Percentiles rank a stretch among this genome's conserved stretches.
phyloP scores from a whole-genome alignment of 257 asterid species.

The Primulina eburnea region DNA sequence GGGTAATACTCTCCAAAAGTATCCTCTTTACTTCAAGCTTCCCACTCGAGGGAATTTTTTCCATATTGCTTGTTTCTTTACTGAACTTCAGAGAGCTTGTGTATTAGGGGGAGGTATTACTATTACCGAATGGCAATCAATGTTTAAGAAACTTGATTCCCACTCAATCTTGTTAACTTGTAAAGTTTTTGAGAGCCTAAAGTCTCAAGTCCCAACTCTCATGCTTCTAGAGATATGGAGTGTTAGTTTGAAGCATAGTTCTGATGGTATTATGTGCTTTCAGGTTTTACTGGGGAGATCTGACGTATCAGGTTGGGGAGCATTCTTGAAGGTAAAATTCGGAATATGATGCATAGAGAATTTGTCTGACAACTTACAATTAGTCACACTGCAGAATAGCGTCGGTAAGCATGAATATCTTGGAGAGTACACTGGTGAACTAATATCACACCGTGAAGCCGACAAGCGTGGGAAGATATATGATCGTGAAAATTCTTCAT shows the following conservation, averaged over 20 bases:
- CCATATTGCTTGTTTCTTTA: conserved; percentile 8
- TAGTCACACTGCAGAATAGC: conserved; percentile 58
- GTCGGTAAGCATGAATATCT: conserved; percentile 90
- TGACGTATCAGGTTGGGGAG: conserved; percentile 98
- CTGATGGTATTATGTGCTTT: conserved; percentile 17
- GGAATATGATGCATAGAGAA: conserved; percentile 5
- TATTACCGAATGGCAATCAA: conserved; percentile 6
- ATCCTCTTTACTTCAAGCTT: conserved; percentile 17
- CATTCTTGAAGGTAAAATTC: conserved; percentile 82
- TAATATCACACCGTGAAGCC: conserved; percentile 95
- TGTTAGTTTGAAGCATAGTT: conserved; percentile 4
- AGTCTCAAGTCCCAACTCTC: not conserved
- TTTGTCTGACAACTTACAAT: conserved; percentile 25
- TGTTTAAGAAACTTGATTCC: not conserved
- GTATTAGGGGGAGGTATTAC: conserved; percentile 1
- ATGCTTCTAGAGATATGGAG: not conserved
- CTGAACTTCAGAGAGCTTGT: conserved; percentile 3
- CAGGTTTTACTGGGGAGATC: conserved; percentile 94
- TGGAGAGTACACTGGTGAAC: conserved; percentile 97
- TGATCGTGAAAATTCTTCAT: conserved; percentile 91
- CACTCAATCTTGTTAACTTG: not conserved
- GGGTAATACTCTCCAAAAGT: conserved; percentile 44
- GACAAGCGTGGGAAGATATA: conserved; percentile 99
- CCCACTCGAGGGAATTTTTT: not conserved
- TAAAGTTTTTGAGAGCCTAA: not conserved